Evolutionary conservation across 2,329 filamentous ascomycete genomes (phyloP), one percentile per base, ranked within the genome.

Genomic region (Pseudopyrenochaeta lycopersici): DNA sequence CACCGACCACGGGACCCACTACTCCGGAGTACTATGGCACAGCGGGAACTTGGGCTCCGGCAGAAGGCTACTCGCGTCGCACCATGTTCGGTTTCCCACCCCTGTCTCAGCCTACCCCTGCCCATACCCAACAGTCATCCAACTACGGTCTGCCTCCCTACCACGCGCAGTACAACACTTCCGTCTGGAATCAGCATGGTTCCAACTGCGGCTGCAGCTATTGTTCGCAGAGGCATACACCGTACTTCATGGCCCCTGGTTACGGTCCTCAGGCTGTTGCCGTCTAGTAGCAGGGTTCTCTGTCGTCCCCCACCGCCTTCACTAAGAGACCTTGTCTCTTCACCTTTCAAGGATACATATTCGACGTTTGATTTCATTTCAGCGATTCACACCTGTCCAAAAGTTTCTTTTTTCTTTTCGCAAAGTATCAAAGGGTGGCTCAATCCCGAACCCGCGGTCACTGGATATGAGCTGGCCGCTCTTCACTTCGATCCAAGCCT

Each of bases 11-110:
- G 31, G 82, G 81, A 35, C 79, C 82, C 18, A 80, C 80, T 44
- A 84, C 82, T 35, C 83, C 83, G 15, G 82, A 84, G 56, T 83
- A 82, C 62, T 77, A 81, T 68, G 80, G 78, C 52, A 70, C 76
- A 36, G 73, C 76, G 46, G 76, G 76, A 54, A 70, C 75, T 55
- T 83, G 83, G 74, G 83, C 77, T 63, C 79, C 83, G 27, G 62
- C 66, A 40, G 75, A 76, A 48, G 73, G 74, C 30, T 76, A 76
- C 60, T 76, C 75, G 41, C 72, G 74, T 67, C 74, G 75, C 63
- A 76, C 73, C 65, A 76, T 76, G 61, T 78, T 77, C 64, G 74
- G 75, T 42, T 76, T 75, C 60, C 68, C 73, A 46, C 66, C 73
- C 50, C 58, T 68, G 66, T 71, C 70, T 66, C 76, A 73, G 67